Conservation (phyloP, 805 yeast species). For the Priceomyces castillae region DNA sequence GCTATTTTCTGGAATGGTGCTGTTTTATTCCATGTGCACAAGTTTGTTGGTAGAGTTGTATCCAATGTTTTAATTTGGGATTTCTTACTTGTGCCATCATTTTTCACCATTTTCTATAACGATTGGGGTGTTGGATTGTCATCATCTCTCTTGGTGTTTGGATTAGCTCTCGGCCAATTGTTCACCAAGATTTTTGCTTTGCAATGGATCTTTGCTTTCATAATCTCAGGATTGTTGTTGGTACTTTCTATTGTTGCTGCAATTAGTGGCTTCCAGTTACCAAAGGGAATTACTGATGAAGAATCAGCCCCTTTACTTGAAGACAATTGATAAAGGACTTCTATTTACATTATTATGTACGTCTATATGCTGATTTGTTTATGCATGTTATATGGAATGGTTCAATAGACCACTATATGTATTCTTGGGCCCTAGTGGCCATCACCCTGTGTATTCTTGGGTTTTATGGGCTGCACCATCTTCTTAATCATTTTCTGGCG, state of each 20-base stretch:
- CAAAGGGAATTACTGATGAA: constrained; percentile 12
- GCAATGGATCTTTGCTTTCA: constrained; percentile 83
- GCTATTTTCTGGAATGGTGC: constrained; percentile 87
- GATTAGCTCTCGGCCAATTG: constrained; percentile 69
- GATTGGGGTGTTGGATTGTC: constrained; percentile 73
- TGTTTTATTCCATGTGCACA: constrained; percentile 60
- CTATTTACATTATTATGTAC: not conserved
- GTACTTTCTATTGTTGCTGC: constrained; percentile 48
- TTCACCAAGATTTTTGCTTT: constrained; percentile 67
- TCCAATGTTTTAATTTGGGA: constrained; percentile 80
- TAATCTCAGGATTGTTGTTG: constrained; percentile 58
- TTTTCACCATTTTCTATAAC: constrained; percentile 53
- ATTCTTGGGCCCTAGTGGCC: not conserved
- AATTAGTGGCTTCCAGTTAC: constrained; percentile 27
- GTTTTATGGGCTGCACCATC: constrained; percentile 26
- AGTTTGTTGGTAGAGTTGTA: constrained; percentile 58
- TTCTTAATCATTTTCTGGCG: constrained; percentile 33
- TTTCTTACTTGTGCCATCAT: constrained; percentile 62
- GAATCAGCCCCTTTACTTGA: constrained; percentile 41
- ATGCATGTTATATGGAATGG: not conserved
- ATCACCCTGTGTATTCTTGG: not conserved
- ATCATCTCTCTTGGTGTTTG: constrained; percentile 56
- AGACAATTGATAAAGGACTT: constrained; percentile 1
- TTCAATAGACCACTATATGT: not conserved
- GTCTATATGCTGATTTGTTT: not conserved